Evolutionary conservation across 1,139 yeast genomes (phyloP).

Genomic region (Yamadazyma atmosphaerica): DNA sequence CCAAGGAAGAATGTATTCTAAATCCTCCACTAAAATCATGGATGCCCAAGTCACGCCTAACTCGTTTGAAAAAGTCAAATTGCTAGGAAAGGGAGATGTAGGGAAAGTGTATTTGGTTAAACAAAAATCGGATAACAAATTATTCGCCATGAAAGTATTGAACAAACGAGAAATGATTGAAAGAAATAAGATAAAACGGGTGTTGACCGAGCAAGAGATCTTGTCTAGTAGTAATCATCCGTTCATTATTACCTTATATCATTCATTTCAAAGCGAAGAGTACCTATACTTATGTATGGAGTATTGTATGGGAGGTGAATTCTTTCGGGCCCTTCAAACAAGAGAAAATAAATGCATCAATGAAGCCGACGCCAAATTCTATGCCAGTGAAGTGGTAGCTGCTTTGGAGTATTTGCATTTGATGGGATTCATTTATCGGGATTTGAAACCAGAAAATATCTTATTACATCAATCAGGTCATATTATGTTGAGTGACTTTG

Average conservation of each 20-base stretch:
- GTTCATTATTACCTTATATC: constrained; percentile 92
- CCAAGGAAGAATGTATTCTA: constrained; percentile 67
- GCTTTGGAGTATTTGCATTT: constrained; percentile 93
- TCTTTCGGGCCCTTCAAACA: constrained; percentile 93
- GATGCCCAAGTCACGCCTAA: constrained; percentile 82
- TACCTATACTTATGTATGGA: constrained; percentile 96
- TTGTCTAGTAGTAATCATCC: constrained; percentile 96
- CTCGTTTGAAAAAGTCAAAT: constrained; percentile 83
- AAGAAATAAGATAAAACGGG: constrained; percentile 91
- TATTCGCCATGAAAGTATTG: constrained; percentile 92
- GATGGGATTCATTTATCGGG: constrained; percentile 96
- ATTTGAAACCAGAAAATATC: constrained; percentile 93
- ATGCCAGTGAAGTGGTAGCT: constrained; percentile 97
- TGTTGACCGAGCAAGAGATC: constrained; percentile 94
- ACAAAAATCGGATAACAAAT: constrained; percentile 69
- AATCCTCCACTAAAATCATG: constrained; percentile 68
- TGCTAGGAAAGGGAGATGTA: constrained; percentile 95
- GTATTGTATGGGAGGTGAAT: constrained; percentile 99
- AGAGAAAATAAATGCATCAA: constrained; percentile 81
- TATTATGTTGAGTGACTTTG: constrained; percentile 96
- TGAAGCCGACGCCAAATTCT: constrained; percentile 88
- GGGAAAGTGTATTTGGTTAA: constrained; percentile 93
- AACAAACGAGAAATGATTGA: constrained; percentile 92
- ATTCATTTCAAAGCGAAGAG: constrained; percentile 94
- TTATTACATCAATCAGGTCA: constrained; percentile 93